Conservation (phyloP, 768 basidiomycete genomes). For the Chalciporus sphaerocephalus region DNA sequence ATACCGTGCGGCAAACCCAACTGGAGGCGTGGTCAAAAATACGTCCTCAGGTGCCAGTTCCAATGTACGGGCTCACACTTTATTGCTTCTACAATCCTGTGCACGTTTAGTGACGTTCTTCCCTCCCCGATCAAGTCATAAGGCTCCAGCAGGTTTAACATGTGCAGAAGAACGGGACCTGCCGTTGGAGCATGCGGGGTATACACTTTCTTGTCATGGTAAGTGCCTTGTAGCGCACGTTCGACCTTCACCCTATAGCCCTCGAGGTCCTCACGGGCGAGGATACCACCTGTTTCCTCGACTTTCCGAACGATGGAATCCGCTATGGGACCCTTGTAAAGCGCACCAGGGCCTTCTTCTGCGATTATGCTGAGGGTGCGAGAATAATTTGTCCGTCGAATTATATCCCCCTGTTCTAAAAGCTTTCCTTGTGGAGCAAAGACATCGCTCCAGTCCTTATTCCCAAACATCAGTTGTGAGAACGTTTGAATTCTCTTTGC, state of each 20-base stretch:
- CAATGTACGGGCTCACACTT: conserved; percentile 57
- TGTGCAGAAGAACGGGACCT: conserved; percentile 85
- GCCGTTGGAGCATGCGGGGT: conserved; percentile 82
- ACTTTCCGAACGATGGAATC: conserved; percentile 73
- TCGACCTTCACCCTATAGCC: conserved; percentile 65
- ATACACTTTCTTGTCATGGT: conserved; percentile 74
- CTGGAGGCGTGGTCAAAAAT: conserved; percentile 27
- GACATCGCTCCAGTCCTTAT: conserved; percentile 74
- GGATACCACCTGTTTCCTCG: conserved; percentile 67
- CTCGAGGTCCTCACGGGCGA: conserved; percentile 70
- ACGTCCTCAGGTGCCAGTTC: conserved; percentile 8
- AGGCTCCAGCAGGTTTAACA: conserved; percentile 87
- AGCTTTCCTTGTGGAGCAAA: conserved; percentile 77
- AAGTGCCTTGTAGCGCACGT: conserved; percentile 74
- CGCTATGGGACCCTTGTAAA: conserved; percentile 87
- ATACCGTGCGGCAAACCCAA: conserved; percentile 63
- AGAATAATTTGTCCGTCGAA: conserved; percentile 71
- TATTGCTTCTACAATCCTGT: conserved; percentile 78
- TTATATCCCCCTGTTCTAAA: conserved; percentile 68
- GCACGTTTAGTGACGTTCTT: conserved; percentile 60
- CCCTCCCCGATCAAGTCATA: conserved; percentile 51
- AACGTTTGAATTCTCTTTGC: conserved; percentile 60
- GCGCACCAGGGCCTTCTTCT: conserved; percentile 68
- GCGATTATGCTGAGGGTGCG: conserved; percentile 73
- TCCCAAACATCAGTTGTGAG: conserved; percentile 53